Evolutionary conservation across 2,329 filamentous ascomycete genomes (phyloP), one percentile per base, ranked within the genome.

Genomic region (Aspergillus fischeri): DNA sequence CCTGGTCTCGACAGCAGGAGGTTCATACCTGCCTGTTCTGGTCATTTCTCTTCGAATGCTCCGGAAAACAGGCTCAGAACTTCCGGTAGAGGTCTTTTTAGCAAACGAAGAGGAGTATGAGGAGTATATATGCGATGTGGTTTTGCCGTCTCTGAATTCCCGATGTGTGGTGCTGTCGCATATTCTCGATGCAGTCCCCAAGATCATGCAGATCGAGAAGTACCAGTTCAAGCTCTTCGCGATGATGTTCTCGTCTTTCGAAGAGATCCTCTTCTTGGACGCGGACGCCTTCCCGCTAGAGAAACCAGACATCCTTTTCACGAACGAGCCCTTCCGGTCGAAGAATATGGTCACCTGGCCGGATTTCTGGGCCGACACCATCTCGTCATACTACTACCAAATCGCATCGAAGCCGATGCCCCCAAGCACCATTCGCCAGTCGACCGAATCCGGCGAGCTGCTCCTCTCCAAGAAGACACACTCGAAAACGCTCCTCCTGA

Each of bases 191-290:
- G 64, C 64, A 1, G 64, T 70, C 0, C 64, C 68, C 0, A 62
- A 63, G 4, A 53, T 62, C 5, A 63, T 70, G 28, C 63, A 71
- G 11, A 73, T 81, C 51, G 64, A 69, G 17, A 72, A 75, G 41
- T 81, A 78, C 63, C 79, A 81, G 60, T 74, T 78, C 63, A 82
- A 82, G 61, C 68, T 73, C 1, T 75, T 81, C 35, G 75, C 78
- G 1, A 76, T 81, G 64, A 67, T 81, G 5, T 79, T 81, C 62
- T 80, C 77, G 7, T 77, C 77, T 0, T 82, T 81, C 54, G 75
- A 79, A 58, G 70, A 79, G 27, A 71, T 81, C 9, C 69, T 82
- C 4, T 81, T 80, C 62, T 66, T 81, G 17, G 80, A 81, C 55
- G 77, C 77, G 1, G 79, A 81, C 51, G 73, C 73, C 44, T 78